Conservation (phyloP, 192 early-diverging fungal species). For the Umbelopsis vinacea region DNA sequence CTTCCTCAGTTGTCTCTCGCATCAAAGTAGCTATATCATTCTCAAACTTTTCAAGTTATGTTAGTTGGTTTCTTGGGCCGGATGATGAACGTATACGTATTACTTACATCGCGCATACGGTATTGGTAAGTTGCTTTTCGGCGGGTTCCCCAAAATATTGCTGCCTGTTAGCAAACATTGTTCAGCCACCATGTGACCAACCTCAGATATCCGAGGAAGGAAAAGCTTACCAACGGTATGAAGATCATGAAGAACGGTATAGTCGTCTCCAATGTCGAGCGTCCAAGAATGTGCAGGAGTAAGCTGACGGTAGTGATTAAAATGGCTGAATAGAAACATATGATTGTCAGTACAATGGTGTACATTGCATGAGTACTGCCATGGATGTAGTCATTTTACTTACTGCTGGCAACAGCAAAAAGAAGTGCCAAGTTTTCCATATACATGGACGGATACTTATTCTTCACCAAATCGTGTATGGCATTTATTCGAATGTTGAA, state of each 20-base stretch:
- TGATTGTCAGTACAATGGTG: not conserved
- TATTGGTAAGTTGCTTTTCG: slow-evolving; percentile 9
- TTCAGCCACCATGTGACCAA: not conserved
- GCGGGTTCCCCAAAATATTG: slow-evolving; percentile 9
- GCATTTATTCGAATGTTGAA: not conserved
- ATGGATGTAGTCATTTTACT: not conserved
- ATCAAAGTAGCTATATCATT: not conserved
- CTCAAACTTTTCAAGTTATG: not conserved
- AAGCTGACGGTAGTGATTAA: not conserved
- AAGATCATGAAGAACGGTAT: slow-evolving; percentile 1
- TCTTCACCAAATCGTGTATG: not conserved
- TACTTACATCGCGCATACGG: not conserved
- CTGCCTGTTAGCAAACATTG: not conserved
- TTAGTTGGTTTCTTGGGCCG: too few species aligned
- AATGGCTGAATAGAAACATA: not conserved
- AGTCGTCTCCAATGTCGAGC: not conserved
- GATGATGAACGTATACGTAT: not conserved
- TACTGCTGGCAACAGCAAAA: not conserved
- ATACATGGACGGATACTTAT: not conserved
- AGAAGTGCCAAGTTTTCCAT: not conserved
- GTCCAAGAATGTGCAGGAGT: not conserved
- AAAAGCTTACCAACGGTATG: not conserved
- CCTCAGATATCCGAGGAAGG: not conserved
- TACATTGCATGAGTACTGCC: not conserved
- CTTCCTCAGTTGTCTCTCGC: not conserved